Base-by-base conservation (phyloP, 805 yeast genomes). In the Ogataea salicorniae region DNA sequence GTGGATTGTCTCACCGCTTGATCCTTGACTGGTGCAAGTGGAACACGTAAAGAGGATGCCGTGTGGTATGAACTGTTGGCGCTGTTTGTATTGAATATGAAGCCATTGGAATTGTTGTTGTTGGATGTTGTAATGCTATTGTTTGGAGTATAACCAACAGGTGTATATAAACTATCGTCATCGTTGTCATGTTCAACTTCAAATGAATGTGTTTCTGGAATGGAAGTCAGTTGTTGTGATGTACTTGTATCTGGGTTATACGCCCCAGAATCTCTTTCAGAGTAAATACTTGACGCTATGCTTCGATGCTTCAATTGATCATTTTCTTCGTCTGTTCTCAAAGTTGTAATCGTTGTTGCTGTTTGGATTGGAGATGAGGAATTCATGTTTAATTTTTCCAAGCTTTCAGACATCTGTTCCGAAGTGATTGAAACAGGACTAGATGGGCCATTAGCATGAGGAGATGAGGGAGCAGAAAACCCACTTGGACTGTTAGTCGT, bases 231-330 rank as follows among this genome's bases (percentile, higher is more conserved):
- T 18, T 37, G 35, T 9, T 14, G 17, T 16, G 22, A 17, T 3
- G 49, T 35, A 35, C 31, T 31, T 23, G 46, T 13, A 33, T 34
- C 35, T 29, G 16, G 35, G 22, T 22, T 39, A 40, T 23, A 23
- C 22, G 31, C 37, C 15, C 35, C 23, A n/a, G 43, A 43, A n/a
- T 35, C 43, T 13, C 48, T 33, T 35, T 54, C 62, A 4, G 61
- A 46, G 38, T 59, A 58, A 14, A 59, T 41, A 31, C 60, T 55
- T 35, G 63, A 58, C 8, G 57, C 42, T 11, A 48, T 39, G 36
- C 59, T 54, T 39, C 50, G 53, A 43, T 54, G 57, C 37, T 52
- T 52, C n/a, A 38, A 14, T 33, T 36, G 15, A 13, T 36, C 38
- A 18, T 36, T n/a, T 34, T 34, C 36, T 34, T n/a, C 17, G 16